phyloP scores from a whole-genome alignment of 495 filamentous ascomycete genomes.

The Tuber magnatum region DNA sequence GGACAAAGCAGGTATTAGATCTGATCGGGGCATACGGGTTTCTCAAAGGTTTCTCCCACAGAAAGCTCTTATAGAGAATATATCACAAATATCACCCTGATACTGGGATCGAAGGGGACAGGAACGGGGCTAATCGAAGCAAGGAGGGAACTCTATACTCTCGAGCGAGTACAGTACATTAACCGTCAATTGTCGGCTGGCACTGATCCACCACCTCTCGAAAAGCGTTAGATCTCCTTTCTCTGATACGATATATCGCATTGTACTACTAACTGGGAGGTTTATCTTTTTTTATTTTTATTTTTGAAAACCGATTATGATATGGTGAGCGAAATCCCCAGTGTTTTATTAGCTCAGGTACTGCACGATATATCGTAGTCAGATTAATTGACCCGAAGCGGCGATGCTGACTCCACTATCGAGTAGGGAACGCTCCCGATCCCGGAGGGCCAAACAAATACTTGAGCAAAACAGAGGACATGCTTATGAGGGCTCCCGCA shows the following conservation, averaged over 20 bases:
- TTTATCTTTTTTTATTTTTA: not conserved
- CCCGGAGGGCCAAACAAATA: constrained; percentile 12
- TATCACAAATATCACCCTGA: not conserved
- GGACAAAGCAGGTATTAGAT: not conserved
- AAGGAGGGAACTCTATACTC: not conserved
- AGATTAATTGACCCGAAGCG: constrained; percentile 7
- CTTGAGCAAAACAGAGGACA: constrained; percentile 4
- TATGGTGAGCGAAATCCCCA: constrained; percentile 14
- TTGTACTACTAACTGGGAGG: constrained; percentile 6
- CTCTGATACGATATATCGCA: constrained; percentile 29
- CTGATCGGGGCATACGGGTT: not conserved
- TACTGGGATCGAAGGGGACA: not conserved
- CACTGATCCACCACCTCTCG: not conserved
- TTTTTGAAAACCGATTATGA: not conserved
- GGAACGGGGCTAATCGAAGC: not conserved
- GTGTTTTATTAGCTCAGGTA: constrained; percentile 22
- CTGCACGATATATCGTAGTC: not conserved
- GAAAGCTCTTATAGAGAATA: not conserved
- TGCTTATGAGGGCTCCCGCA: not conserved
- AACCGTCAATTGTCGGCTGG: not conserved
- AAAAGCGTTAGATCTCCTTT: not conserved
- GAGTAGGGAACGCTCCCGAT: constrained; percentile 32
- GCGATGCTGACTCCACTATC: constrained; percentile 10
- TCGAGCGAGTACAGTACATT: not conserved
- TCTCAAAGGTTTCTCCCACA: not conserved